Percentiles rank a stretch among this genome's conserved stretches.
Conservation (phyloP, 164 flowering plant species). For the Taxillus chinensis region DNA sequence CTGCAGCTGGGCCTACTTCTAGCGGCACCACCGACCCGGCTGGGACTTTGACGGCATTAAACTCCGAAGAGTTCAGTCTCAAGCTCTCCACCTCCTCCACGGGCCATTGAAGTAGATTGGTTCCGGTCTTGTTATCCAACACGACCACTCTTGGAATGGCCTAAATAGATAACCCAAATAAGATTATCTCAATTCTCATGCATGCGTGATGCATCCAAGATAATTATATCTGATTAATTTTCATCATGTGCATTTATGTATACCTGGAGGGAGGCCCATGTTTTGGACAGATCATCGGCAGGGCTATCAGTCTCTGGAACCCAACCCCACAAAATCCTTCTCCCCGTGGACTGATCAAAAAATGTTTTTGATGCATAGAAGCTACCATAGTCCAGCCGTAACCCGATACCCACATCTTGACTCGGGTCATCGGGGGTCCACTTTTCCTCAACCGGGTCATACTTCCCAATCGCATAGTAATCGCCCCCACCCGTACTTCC, state of each 20-base stretch:
- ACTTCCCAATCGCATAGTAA: slow-evolving; percentile 40
- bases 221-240: no score
- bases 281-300: slow-evolving; percentile 30
- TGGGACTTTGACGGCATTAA: slow-evolving; percentile 17
- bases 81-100: slow-evolving; percentile 59
- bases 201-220: no score
- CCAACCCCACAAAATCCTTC: slow-evolving; percentile 49
- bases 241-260: no score
- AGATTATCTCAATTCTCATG: no score
- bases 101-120: slow-evolving; percentile 54
- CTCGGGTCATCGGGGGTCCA: slow-evolving; percentile 50
- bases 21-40: slow-evolving; percentile 45
- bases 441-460: slow-evolving; percentile 15
- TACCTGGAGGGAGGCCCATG: slow-evolving; percentile 60
- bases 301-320: slow-evolving; percentile 44
- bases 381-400: slow-evolving; percentile 36
- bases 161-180: slow-evolving; percentile 13
- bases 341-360: slow-evolving; percentile 30
- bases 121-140: slow-evolving; percentile 39
- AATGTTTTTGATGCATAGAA: slow-evolving; percentile 52
- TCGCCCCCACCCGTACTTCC: slow-evolving; percentile 44
- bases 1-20: slow-evolving; percentile 30
- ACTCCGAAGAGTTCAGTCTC: slow-evolving; percentile 24
- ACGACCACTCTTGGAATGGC: slow-evolving; percentile 44
- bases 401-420: slow-evolving; percentile 44